Percentiles rank a stretch among this genome's conserved stretches.
phyloP scores from a whole-genome alignment of 768 basidiomycete genomes.

The Boletus rex-veris region DNA sequence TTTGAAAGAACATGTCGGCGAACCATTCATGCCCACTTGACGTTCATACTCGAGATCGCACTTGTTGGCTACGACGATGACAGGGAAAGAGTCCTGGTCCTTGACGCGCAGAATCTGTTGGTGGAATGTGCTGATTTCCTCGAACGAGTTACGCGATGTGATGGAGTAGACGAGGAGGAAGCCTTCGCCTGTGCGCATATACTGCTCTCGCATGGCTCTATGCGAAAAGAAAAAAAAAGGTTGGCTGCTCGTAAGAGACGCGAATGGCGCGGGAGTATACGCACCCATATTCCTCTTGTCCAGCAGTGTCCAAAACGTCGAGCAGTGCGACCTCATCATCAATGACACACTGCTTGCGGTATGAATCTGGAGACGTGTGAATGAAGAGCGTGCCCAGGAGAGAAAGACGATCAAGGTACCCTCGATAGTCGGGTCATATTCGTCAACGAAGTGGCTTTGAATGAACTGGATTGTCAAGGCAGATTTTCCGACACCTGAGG shows the following conservation, averaged over 20 bases:
- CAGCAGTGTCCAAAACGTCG: slow-evolving; percentile 96
- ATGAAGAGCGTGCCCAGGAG: neutral
- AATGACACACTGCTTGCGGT: slow-evolving; percentile 94
- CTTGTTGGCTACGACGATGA: slow-evolving; percentile 98
- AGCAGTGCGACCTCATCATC: slow-evolving; percentile 98
- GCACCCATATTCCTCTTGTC: slow-evolving; percentile 97
- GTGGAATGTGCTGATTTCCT: slow-evolving; percentile 94
- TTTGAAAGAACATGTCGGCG: slow-evolving; percentile 8
- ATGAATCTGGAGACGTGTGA: slow-evolving; percentile 62
- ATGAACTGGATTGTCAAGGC: slow-evolving; percentile 98
- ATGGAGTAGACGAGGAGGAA: slow-evolving; percentile 98
- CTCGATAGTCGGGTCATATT: slow-evolving; percentile 95
- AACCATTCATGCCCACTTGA: slow-evolving; percentile 93
- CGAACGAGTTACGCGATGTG: slow-evolving; percentile 96
- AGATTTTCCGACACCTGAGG: slow-evolving; percentile 63
- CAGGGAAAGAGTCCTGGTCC: slow-evolving; percentile 92
- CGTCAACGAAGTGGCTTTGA: slow-evolving; percentile 90
- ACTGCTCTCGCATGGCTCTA: slow-evolving; percentile 98
- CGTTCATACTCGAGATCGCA: slow-evolving; percentile 94
- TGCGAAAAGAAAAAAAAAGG: slow-evolving; percentile 1
- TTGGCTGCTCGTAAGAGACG: slow-evolving; percentile 1
- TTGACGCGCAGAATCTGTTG: slow-evolving; percentile 96
- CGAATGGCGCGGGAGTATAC: slow-evolving; percentile 28
- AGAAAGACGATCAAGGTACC: slow-evolving; percentile 39
- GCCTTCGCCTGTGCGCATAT: slow-evolving; percentile 98